These are phyloP conservation scores for Penicillium bovifimosum DNA, from an alignment of 495 filamentous ascomycete genomes.

Conservation along the genomic window DNA sequence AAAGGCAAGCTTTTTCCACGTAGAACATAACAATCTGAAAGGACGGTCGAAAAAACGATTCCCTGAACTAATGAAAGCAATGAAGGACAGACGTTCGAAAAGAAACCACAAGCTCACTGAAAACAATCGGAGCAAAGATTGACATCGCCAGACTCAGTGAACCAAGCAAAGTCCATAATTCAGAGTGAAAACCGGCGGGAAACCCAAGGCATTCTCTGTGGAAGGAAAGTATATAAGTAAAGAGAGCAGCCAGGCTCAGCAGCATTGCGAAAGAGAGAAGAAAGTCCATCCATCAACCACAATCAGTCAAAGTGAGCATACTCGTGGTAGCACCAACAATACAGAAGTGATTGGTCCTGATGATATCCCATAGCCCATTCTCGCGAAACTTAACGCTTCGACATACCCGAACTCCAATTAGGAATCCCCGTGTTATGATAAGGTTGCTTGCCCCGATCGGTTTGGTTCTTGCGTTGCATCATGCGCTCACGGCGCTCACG, in stretches of 20 bases:
- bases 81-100: neutral
- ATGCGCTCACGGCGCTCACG: slow-evolving; percentile 22
- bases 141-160: neutral
- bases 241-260: neutral
- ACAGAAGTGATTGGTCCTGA: neutral
- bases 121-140: neutral
- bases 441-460: slow-evolving; percentile 4
- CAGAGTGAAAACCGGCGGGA: no score
- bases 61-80: neutral
- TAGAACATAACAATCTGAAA: no score
- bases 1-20: no score
- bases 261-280: neutral
- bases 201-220: neutral
- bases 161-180: no score
- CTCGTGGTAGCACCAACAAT: neutral
- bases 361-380: neutral
- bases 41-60: neutral
- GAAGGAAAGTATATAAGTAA: no score
- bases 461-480: slow-evolving; percentile 4
- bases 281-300: neutral
- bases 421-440: slow-evolving; percentile 21
- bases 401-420: slow-evolving; percentile 6
- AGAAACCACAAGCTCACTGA: neutral
- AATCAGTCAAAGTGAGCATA: neutral
- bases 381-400: neutral